These are phyloP conservation scores for Mycena pura DNA, from an alignment of 768 basidiomycete genomes.

Conservation along the genomic window DNA sequence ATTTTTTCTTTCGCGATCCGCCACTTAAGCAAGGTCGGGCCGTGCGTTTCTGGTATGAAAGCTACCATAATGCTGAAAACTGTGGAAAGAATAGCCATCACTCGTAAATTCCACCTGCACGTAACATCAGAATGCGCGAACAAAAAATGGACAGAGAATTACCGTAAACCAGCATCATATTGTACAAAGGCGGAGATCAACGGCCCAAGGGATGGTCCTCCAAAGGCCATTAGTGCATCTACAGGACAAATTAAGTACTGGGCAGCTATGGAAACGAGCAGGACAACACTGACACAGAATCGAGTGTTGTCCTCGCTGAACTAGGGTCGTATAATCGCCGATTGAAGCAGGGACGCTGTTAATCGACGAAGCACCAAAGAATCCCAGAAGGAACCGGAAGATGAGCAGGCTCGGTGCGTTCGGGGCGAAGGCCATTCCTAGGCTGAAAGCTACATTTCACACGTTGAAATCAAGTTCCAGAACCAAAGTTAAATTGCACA, in stretches of 20 bases:
- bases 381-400: constrained; percentile 23
- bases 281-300: constrained; percentile 15
- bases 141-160: not conserved
- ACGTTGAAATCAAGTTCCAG: too few relatives aligned
- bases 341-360: constrained; percentile 24
- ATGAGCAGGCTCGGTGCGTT: constrained; percentile 17
- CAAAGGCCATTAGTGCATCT: constrained; percentile 25
- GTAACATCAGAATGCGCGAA: not conserved
- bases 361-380: constrained; percentile 18
- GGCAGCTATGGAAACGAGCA: too few relatives aligned
- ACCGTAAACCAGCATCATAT: constrained; percentile 20
- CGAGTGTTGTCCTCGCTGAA: not conserved
- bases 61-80: constrained; percentile 21
- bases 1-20: constrained; percentile 6
- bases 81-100: constrained; percentile 22
- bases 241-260: not conserved
- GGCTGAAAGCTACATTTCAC: constrained; percentile 24
- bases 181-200: constrained; percentile 21
- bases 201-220: constrained; percentile 21
- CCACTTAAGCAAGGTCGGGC: constrained; percentile 23
- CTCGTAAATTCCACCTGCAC: constrained; percentile 24
- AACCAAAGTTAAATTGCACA: too few relatives aligned
- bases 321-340: constrained; percentile 13
- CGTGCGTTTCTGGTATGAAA: constrained; percentile 22
- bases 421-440: constrained; percentile 16